These are phyloP conservation scores for Neocatenulostroma microsporum DNA, from an alignment of 2,329 filamentous ascomycete genomes.

Conservation along the genomic window DNA sequence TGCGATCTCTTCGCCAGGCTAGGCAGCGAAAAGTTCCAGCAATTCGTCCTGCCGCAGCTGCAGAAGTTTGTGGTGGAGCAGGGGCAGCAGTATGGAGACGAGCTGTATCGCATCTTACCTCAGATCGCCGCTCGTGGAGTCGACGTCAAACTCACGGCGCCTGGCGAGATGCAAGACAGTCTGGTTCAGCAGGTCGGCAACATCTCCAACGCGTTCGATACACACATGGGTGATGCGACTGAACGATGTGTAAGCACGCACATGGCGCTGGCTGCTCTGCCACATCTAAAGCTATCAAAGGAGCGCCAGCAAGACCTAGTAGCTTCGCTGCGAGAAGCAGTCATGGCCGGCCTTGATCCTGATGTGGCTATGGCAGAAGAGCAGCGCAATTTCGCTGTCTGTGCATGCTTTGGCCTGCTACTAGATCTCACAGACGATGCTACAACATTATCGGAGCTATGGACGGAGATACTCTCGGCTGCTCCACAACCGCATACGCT, in stretches of 20 bases:
- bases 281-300: too few relatives aligned
- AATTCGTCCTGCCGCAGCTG: constrained; percentile 70
- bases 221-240: too few relatives aligned
- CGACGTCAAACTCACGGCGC: constrained; percentile 4
- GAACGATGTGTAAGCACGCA: constrained; percentile 10
- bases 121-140: neutral
- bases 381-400: neutral
- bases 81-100: constrained; percentile 62
- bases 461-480: neutral
- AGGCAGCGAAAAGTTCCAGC: constrained; percentile 65
- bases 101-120: constrained; percentile 6
- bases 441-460: neutral
- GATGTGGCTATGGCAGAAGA: too few relatives aligned
- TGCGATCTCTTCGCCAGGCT: constrained; percentile 73
- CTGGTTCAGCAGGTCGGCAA: too few relatives aligned
- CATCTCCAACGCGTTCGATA: neutral
- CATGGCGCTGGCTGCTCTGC: constrained; percentile 12
- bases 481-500: constrained; percentile 3
- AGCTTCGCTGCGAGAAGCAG: too few relatives aligned
- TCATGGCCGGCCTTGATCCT: too few relatives aligned
- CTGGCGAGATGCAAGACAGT: neutral
- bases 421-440: constrained; percentile 7
- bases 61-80: constrained; percentile 72
- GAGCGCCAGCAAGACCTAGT: too few relatives aligned
- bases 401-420: constrained; percentile 15